A percentile compares a stretch with the other conserved stretches of the same genome.
These are phyloP conservation scores for Penicillium fuscoglaucum DNA, from an alignment of 2,329 filamentous ascomycete genomes.

Conservation along the genomic window DNA sequence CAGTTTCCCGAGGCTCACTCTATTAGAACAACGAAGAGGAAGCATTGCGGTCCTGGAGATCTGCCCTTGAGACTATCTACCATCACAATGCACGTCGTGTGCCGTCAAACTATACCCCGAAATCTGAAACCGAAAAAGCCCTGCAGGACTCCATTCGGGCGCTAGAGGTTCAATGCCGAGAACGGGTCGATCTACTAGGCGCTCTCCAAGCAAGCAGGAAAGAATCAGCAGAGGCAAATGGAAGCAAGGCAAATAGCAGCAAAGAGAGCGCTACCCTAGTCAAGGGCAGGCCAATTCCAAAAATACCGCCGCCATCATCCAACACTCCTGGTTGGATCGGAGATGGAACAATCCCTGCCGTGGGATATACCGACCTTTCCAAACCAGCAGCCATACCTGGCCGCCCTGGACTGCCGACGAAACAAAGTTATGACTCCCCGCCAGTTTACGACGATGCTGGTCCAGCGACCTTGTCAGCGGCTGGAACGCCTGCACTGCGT, in stretches of 20 bases:
- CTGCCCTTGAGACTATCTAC: constrained; percentile 83
- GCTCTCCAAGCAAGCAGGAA: constrained; percentile 68
- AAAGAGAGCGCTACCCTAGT: constrained; percentile 24
- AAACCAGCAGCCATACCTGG: constrained; percentile 64
- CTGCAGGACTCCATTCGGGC: constrained; percentile 77
- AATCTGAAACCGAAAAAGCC: constrained; percentile 79
- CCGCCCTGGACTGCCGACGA: constrained; percentile 25
- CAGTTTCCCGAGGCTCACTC: constrained; percentile 18
- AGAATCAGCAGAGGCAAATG: constrained; percentile 40
- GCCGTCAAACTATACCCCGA: constrained; percentile 66
- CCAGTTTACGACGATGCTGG: constrained; percentile 15
- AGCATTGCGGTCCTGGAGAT: constrained; percentile 86
- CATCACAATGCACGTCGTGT: constrained; percentile 78
- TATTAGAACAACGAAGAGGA: constrained; percentile 83
- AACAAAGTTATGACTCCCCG: constrained; percentile 25
- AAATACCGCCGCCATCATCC: constrained; percentile 12
- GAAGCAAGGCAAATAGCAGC: constrained; percentile 23
- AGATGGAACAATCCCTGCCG: constrained; percentile 75
- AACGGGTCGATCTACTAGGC: constrained; percentile 84
- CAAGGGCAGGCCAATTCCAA: constrained; percentile 32
- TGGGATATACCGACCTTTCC: constrained; percentile 79
- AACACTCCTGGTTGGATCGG: constrained; percentile 66
- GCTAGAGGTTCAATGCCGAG: constrained; percentile 88
- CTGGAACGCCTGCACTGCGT: constrained; percentile 24
- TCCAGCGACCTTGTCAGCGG: constrained; percentile 13